These are phyloP conservation scores for Capillidium rhysosporum DNA, from an alignment of 371 early-diverging fungal species.

Conservation along the genomic window DNA sequence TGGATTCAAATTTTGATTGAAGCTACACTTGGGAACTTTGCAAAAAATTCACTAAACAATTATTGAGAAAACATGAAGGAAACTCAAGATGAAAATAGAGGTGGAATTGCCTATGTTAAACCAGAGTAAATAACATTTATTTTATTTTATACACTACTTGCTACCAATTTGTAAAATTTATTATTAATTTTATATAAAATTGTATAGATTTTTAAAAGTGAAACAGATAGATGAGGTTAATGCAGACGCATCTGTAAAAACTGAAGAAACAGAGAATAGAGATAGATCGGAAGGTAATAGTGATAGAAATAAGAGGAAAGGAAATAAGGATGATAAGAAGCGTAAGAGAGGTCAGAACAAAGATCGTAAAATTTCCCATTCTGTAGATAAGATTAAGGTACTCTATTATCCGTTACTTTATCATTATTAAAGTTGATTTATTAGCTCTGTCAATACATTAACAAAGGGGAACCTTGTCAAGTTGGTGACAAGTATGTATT, in stretches of 20 bases:
- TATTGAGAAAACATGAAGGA: no score
- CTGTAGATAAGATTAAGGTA: slow-evolving; percentile 12
- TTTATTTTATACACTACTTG: background rate
- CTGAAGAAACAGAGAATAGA: background rate
- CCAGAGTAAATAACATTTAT: background rate
- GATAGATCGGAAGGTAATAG: background rate
- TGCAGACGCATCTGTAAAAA: background rate
- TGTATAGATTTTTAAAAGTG: no score
- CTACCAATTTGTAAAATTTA: background rate
- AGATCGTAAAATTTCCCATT: slow-evolving; percentile 15
- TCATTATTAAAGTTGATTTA: background rate
- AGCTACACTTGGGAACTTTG: no score
- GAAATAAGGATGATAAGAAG: background rate
- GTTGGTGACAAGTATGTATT: slow-evolving; percentile 21
- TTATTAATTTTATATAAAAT: background rate
- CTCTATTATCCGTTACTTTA: background rate
- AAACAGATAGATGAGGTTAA: background rate
- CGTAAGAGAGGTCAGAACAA: slow-evolving; percentile 15
- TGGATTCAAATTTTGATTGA: no score
- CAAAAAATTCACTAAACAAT: no score
- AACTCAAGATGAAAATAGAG: background rate
- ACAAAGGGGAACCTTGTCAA: slow-evolving; percentile 26
- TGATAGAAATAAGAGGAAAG: background rate
- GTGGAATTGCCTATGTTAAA: background rate
- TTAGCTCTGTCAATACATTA: slow-evolving; percentile 27